These are phyloP conservation scores for Harringtonia aguacate DNA, from an alignment of 2,329 filamentous ascomycete genomes.

Conservation along the genomic window DNA sequence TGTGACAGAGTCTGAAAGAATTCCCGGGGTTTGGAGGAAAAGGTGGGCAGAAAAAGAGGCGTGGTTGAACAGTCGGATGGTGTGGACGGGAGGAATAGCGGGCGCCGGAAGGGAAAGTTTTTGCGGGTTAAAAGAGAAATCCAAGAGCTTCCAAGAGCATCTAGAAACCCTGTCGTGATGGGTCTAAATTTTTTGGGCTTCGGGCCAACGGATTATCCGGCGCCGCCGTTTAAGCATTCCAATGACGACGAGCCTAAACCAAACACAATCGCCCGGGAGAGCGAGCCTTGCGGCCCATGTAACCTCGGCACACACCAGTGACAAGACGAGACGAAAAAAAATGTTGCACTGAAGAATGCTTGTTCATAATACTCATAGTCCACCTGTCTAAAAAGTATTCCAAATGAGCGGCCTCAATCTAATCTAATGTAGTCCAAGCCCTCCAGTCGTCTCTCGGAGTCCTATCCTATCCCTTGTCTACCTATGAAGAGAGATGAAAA, in stretches of 20 bases:
- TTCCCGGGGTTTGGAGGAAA: neutral
- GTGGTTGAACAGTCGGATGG: neutral
- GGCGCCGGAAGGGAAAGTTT: slow-evolving; percentile 7
- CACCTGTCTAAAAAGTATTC: neutral
- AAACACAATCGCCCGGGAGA: no score
- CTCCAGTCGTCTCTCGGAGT: no score
- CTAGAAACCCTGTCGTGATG: slow-evolving; percentile 17
- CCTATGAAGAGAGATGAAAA: neutral
- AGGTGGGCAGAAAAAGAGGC: neutral
- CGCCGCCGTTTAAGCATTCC: slow-evolving; percentile 2
- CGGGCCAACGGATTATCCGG: slow-evolving; percentile 15
- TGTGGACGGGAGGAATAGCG: slow-evolving; percentile 2
- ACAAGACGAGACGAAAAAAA: no score
- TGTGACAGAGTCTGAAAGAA: slow-evolving; percentile 6
- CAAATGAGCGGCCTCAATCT: neutral
- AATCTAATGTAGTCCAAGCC: neutral
- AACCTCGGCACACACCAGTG: no score
- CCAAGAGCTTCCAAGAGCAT: slow-evolving; percentile 22
- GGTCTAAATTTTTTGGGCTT: slow-evolving; percentile 15
- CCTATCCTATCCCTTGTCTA: no score
- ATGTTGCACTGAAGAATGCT: neutral
- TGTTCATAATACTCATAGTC: neutral
- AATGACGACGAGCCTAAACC: neutral
- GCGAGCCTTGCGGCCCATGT: neutral
- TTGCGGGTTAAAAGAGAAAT: slow-evolving; percentile 11